These are phyloP conservation scores for Carex parvula DNA, from an alignment of 176 grass and related monocot genomes.

Conservation along the genomic window DNA sequence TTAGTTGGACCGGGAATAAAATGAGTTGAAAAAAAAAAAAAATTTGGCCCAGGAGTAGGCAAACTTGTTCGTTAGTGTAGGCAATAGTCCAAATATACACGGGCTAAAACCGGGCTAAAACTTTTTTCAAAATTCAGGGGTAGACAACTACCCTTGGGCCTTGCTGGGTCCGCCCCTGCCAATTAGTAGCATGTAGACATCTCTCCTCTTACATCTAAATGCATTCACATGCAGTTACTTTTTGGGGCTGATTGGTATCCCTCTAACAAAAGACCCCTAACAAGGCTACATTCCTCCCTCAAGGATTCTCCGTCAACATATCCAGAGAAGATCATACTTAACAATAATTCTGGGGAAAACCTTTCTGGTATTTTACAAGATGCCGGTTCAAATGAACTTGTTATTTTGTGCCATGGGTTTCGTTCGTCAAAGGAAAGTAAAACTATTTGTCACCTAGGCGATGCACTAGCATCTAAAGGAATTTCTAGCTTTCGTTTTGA, in stretches of 20 bases:
- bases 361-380: constrained; percentile 60
- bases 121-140: too few relatives aligned
- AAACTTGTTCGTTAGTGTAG: too few relatives aligned
- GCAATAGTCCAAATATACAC: too few relatives aligned
- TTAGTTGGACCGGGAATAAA: too few relatives aligned
- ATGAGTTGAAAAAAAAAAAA: too few relatives aligned
- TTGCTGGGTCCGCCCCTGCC: too few relatives aligned
- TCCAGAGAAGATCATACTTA: constrained; percentile 64
- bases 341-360: constrained; percentile 57
- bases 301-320: constrained; percentile 34
- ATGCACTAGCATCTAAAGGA: constrained; percentile 56
- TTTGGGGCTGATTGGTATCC: constrained; percentile 41
- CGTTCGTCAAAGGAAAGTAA: constrained; percentile 76
- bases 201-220: constrained; percentile 4
- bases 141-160: too few relatives aligned
- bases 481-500: constrained; percentile 68
- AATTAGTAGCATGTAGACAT: neutral
- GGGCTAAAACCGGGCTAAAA: too few relatives aligned
- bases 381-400: constrained; percentile 60
- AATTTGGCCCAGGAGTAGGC: too few relatives aligned
- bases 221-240: constrained; percentile 50
- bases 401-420: constrained; percentile 94
- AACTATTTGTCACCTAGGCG: constrained; percentile 45
- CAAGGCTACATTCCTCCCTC: constrained; percentile 37
- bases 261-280: constrained; percentile 21